Base-by-base conservation (phyloP, 1,284 basidiomycete species). In the Marasmius oreades region DNA sequence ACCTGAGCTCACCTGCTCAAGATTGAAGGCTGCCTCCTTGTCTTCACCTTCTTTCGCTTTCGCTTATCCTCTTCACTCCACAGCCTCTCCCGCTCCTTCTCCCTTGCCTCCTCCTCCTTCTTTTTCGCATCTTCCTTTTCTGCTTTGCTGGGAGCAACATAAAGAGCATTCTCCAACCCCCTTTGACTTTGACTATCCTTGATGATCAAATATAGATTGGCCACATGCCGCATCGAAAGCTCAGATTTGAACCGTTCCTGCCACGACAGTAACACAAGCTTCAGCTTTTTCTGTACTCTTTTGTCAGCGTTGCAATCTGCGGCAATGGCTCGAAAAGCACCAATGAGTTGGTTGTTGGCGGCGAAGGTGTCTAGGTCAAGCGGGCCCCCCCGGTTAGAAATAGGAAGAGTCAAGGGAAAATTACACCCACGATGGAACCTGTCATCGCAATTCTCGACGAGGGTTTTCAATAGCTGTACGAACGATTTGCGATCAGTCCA, bases 271-370 rank as follows among this genome's bases (percentile, higher is more conserved):
- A 98, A 82, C 2, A 96, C 85, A 20, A 86, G 73, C 51, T 90
- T 67, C 36, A 97, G 73, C 70, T 93, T 95, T 77, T 88, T 91
- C 78, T 89, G 92, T 59, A 98, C 95, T 64, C 88, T 86, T 56
- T 83, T 83, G 67, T 98, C 93, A 1, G 82, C 78, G 6, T 63
- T 61, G 0, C 83, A 68, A 64, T 95, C 92, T 20, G 76, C 71
- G 4, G 86, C 81, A 59, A 95, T 81, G 42, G 82, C 76, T 69
- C 82, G 91, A 56, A 99, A 76, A 5, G 93, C 86, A 61, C 95
- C 93, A 26, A 89, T 82, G 26, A 99, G 81, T 55, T 90, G 87
- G 26, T 82, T 84, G 67, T 98, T n/a, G n/a, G n/a, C 92, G 45
- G 90, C 89, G 70, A 96, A 98, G 1, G 88, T 86, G 33, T 76